phyloP scores from a whole-genome alignment of 306 rosid species.

The Glycine latifolia region DNA sequence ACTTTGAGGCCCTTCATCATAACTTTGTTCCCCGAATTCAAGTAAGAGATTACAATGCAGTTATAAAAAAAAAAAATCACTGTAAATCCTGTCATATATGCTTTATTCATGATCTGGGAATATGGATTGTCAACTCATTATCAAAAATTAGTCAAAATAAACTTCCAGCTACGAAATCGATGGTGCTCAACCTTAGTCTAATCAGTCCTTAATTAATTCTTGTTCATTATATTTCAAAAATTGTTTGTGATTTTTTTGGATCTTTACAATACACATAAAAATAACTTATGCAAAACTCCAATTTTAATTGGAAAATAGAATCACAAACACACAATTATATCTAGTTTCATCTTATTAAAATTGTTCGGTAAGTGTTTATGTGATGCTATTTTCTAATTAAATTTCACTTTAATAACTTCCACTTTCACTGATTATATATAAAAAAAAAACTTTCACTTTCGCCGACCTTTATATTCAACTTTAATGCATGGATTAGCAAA shows the following conservation, averaged over 20 bases:
- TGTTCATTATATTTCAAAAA: neutral
- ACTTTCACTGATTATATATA: no score
- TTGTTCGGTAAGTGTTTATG: no score
- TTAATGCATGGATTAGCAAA: neutral
- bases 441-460: no score
- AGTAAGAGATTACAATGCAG: neutral
- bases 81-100: neutral
- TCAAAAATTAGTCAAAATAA: neutral
- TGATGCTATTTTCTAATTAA: no score
- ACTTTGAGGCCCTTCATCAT: conserved; percentile 10
- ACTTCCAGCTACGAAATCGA: neutral
- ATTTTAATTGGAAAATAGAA: no score
- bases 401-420: no score
- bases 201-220: neutral
- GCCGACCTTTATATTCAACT: neutral
- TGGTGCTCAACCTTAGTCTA: neutral
- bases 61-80: neutral
- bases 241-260: neutral
- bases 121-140: neutral
- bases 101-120: neutral
- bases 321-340: no score
- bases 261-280: neutral
- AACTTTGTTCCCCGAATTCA: neutral
- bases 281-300: no score
- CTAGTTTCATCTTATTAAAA: no score